Evolutionary conservation across 1,284 basidiomycete species (phyloP).

Genomic region (Malassezia nana): DNA sequence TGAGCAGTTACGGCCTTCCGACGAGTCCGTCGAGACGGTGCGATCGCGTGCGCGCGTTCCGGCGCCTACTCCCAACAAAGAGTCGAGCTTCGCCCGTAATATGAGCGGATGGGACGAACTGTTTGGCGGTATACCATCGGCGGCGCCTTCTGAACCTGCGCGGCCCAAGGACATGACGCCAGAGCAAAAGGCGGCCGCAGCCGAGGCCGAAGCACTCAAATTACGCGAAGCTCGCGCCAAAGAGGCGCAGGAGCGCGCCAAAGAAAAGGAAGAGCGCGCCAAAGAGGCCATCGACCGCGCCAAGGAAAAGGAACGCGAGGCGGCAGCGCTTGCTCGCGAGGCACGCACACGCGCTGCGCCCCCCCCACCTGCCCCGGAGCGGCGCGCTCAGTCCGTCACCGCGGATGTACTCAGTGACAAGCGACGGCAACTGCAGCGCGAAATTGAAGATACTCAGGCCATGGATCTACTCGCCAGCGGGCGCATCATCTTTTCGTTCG

Average conservation of each 20-base stretch:
- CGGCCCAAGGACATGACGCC: conserved; percentile 15
- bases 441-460: not conserved
- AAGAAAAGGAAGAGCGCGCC: conserved; percentile 5
- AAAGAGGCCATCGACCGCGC: conserved; percentile 4
- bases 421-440: conserved; percentile 2
- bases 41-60: not conserved
- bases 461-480: conserved; percentile 8
- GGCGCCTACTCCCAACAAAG: not conserved
- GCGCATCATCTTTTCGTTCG: conserved; percentile 9
- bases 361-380: not conserved
- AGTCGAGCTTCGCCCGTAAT: conserved; percentile 10
- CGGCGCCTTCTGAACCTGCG: not conserved
- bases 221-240: conserved; percentile 8
- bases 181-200: conserved; percentile 12
- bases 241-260: conserved; percentile 1
- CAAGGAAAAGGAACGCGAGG: not conserved
- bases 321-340: conserved; percentile 1
- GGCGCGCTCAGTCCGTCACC: conserved; percentile 3
- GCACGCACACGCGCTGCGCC: not conserved
- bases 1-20: not conserved
- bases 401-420: conserved; percentile 2
- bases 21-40: not conserved
- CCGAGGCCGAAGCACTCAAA: not conserved
- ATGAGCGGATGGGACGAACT: conserved; percentile 20
- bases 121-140: conserved; percentile 13